These are phyloP conservation scores for Allium sativum DNA, from an alignment of 106 monocot genomes.

Conservation along the genomic window DNA sequence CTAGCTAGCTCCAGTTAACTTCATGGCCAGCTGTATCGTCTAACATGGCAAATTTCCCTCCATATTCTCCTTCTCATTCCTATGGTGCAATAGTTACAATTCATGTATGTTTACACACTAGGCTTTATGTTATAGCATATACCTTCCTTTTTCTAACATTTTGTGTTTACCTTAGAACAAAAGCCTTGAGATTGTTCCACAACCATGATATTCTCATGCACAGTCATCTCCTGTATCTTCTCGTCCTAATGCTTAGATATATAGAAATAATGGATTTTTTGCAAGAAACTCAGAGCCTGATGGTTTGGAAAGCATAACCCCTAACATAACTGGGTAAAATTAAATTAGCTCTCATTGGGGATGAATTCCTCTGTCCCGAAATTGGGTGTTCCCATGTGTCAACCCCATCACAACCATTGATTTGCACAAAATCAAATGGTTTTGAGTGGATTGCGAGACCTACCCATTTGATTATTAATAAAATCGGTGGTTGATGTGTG, in stretches of 20 bases:
- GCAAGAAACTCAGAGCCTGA: slow-evolving; percentile 7
- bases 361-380: no score
- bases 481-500: no score
- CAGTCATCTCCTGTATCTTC: slow-evolving; percentile 14
- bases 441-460: no score
- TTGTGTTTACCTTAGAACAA: slow-evolving; percentile 45
- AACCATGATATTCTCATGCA: slow-evolving; percentile 50
- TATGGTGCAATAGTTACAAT: slow-evolving; percentile 23
- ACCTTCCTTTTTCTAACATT: slow-evolving; percentile 6
- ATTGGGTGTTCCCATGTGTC: no score
- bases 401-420: no score
- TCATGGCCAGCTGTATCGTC: slow-evolving; percentile 53
- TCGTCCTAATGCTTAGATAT: slow-evolving; percentile 8
- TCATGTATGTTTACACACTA: slow-evolving; percentile 31
- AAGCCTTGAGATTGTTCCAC: slow-evolving; percentile 79
- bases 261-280: slow-evolving; percentile 9
- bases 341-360: slow-evolving; percentile 6
- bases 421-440: no score
- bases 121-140: background rate
- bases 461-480: no score
- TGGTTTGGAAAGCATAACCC: slow-evolving; percentile 10
- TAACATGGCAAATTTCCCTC: slow-evolving; percentile 35
- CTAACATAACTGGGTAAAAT: slow-evolving; percentile 15
- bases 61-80: slow-evolving; percentile 56
- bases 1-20: slow-evolving; percentile 79